Conservation (phyloP, 371 early-diverging fungal species). For the Sporodiniella umbellata region DNA sequence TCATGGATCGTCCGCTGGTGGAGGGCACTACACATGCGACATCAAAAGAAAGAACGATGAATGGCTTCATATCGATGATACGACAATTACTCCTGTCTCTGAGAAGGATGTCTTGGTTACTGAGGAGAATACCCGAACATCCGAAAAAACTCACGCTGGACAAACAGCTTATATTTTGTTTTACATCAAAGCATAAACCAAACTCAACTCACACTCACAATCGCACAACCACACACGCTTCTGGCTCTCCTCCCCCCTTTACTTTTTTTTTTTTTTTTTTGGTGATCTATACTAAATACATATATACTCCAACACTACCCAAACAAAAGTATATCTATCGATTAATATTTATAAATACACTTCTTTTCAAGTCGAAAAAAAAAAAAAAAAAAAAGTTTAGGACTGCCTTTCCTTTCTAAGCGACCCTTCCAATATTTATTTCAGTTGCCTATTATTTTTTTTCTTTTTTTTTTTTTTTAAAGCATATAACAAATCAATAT, state of each 20-base stretch:
- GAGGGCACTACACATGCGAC: conserved; percentile 98
- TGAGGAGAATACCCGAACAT: conserved; percentile 41
- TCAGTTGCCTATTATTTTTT: conserved; percentile 3
- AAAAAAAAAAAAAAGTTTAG: neutral
- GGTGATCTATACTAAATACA: too few species aligned
- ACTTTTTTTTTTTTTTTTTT: too few species aligned
- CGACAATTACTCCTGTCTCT: conserved; percentile 62
- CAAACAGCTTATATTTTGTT: conserved; percentile 50
- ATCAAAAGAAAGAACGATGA: conserved; percentile 67
- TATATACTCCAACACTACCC: too few species aligned
- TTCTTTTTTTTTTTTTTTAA: conserved; percentile 2
- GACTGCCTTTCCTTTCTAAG: conserved; percentile 5
- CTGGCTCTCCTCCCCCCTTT: neutral
- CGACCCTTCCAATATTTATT: neutral
- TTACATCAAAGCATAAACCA: conserved; percentile 29
- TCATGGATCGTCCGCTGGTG: conserved; percentile 86
- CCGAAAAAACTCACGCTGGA: conserved; percentile 38
- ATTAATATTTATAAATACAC: too few species aligned
- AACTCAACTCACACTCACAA: too few species aligned
- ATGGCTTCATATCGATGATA: conserved; percentile 94
- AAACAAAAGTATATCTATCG: too few species aligned
- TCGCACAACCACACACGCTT: too few species aligned
- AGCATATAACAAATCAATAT: neutral
- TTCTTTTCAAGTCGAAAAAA: too few species aligned
- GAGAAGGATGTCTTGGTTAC: conserved; percentile 66